phyloP scores from a whole-genome alignment of 257 asterid species.

The Solanum peruvianum region DNA sequence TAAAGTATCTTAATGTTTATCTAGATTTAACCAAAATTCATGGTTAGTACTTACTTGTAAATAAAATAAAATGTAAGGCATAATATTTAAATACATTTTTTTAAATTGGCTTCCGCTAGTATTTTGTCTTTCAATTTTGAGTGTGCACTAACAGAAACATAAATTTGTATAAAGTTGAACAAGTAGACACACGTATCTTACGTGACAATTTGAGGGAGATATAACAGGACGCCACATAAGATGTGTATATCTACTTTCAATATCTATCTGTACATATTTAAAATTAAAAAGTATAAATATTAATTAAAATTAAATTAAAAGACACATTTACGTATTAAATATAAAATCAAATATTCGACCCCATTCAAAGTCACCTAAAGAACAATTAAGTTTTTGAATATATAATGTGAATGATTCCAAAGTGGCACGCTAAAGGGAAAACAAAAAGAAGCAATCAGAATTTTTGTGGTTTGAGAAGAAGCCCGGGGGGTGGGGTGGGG shows the following conservation, averaged over 20 bases:
- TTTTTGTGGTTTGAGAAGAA: background rate
- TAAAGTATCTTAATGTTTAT: background rate
- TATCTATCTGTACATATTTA: rapidly evolving
- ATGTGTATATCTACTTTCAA: background rate
- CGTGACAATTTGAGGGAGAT: background rate
- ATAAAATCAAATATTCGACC: background rate
- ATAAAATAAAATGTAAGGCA: no score
- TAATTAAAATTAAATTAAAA: no score
- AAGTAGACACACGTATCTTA: no score
- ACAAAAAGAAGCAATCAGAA: background rate
- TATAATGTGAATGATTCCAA: background rate
- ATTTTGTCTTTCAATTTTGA: no score
- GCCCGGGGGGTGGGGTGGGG: no score
- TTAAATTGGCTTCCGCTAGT: rapidly evolving
- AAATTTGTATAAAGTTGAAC: no score
- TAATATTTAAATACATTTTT: no score
- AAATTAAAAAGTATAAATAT: no score
- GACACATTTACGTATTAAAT: no score
- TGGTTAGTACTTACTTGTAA: background rate
- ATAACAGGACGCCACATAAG: background rate
- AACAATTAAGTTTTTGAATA: no score
- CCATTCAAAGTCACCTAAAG: background rate
- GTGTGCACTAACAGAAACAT: no score
- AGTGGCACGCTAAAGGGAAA: background rate
- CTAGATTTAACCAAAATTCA: background rate